Evolutionary conservation across 192 early-diverging fungal genomes (phyloP), one percentile per base, ranked within the genome.

Genomic region (Podila epicladia): DNA sequence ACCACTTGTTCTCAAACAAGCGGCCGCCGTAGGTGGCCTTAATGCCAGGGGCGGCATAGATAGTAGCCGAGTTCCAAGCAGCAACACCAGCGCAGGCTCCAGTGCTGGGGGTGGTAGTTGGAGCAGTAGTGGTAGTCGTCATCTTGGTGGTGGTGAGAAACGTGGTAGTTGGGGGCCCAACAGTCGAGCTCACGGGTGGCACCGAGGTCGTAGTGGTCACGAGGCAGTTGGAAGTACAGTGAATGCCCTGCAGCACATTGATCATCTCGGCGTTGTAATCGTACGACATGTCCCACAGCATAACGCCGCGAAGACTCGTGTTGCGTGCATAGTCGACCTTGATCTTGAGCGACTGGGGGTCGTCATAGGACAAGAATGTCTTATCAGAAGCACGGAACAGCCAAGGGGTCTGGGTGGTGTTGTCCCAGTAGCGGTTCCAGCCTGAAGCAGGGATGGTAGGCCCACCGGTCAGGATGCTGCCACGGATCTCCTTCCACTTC

Each of bases 321-420:
- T 65, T 68, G 22, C 75, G 65, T 17, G 86, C 89, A 74, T 84
- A 82, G 1, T 88, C 80, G 12, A 93, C 87, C 74, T 95, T 95
- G 51, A 78, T 51, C 1, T 70, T 68, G 1, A 94, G 37, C 1
- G 91, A 93, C n/a, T 82, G 67, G 12, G 86, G 83, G 67, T 95
- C 94, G 60, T 95, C 93, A 58, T 94, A 95, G 15, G 92, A 91
- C 28, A 95, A 85, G 59, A 89, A 95, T 0, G 85, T 84, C 32
- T 88, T 87, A 63, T 80, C 82, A 4, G 82, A 70, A 1, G 76
- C 64, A 50, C 90, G 90, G 84, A 89, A 93, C 50, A 96, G 60
- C 92, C 92, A 94, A 35, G 95, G 94, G 0, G 93, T 92, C 17
- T 89, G 78, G 5, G 88, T 90, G 20, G 73, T 75, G 11, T 84